These are phyloP conservation scores for Naganishia sp. DNA, from an alignment of 1,284 basidiomycete species.

Conservation along the genomic window DNA sequence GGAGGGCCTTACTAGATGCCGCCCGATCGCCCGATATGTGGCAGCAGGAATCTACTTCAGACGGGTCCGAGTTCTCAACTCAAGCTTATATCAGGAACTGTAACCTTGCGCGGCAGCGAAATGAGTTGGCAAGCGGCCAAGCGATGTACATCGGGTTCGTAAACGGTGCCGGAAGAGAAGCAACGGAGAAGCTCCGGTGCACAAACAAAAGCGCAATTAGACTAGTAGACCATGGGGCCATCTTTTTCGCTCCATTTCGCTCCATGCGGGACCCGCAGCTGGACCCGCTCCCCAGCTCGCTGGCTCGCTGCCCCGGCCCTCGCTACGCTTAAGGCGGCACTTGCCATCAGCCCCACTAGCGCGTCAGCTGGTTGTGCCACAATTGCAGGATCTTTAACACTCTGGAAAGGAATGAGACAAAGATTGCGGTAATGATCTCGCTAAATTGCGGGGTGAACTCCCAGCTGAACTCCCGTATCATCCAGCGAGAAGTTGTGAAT, in stretches of 20 bases:
- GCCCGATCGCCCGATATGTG: background rate
- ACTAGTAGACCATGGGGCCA: background rate
- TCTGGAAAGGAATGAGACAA: too few relatives aligned
- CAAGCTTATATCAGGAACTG: too few relatives aligned
- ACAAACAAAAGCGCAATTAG: background rate
- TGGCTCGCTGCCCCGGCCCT: background rate
- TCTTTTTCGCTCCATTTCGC: too few relatives aligned
- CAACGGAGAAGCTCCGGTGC: background rate
- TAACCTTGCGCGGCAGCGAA: background rate
- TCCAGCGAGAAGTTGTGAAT: background rate
- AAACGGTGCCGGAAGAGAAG: background rate
- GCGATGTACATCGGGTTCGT: background rate
- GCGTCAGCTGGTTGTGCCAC: background rate
- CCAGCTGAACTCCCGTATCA: background rate
- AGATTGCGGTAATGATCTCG: too few relatives aligned
- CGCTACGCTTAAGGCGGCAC: background rate
- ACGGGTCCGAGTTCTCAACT: background rate
- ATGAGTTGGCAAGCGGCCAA: background rate
- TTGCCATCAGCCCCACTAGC: too few relatives aligned
- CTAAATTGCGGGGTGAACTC: too few relatives aligned
- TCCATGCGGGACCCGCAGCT: too few relatives aligned
- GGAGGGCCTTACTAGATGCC: conserved; percentile 12
- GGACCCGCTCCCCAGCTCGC: background rate
- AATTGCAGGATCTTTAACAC: too few relatives aligned
- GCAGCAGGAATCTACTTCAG: background rate